Conservation (phyloP, 2,329 filamentous ascomycete genomes). For the Talaromyces sp. region DNA sequence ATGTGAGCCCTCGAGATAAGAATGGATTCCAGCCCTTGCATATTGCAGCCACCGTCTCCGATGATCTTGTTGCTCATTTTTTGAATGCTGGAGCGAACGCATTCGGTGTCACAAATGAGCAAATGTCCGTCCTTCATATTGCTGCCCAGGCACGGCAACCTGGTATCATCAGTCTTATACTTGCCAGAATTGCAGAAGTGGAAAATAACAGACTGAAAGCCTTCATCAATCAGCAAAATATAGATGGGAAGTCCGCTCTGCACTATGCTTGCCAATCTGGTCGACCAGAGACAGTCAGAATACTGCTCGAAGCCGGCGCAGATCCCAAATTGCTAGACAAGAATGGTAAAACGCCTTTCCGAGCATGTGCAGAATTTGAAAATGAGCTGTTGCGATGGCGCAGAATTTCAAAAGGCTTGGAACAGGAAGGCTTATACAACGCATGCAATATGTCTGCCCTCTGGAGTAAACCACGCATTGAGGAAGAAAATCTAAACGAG, state of each 20-base stretch:
- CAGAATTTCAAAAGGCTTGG: background rate
- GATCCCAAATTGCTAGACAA: constrained; percentile 6
- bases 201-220: too few relatives aligned
- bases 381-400: constrained; percentile 5
- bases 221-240: constrained; percentile 16
- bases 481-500: too few relatives aligned
- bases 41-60: constrained; percentile 17
- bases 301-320: constrained; percentile 11
- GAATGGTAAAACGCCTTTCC: background rate
- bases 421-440: background rate
- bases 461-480: too few relatives aligned
- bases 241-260: constrained; percentile 15
- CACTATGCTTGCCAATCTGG: constrained; percentile 21
- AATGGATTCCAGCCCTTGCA: constrained; percentile 17
- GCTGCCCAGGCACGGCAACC: constrained; percentile 16
- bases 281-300: constrained; percentile 13
- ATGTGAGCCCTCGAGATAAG: too few relatives aligned
- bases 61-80: constrained; percentile 13
- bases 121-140: constrained; percentile 18
- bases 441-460: background rate
- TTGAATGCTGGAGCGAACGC: constrained; percentile 16
- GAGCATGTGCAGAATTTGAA: constrained; percentile 9
- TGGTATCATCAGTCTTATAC: constrained; percentile 10
- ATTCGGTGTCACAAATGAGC: constrained; percentile 12
- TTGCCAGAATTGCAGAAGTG: constrained; percentile 3